A percentile compares a stretch with the other conserved stretches of the same genome.
Conservation (phyloP, 108 stramenopile species). For the Cafeteria roenbergensis region DNA sequence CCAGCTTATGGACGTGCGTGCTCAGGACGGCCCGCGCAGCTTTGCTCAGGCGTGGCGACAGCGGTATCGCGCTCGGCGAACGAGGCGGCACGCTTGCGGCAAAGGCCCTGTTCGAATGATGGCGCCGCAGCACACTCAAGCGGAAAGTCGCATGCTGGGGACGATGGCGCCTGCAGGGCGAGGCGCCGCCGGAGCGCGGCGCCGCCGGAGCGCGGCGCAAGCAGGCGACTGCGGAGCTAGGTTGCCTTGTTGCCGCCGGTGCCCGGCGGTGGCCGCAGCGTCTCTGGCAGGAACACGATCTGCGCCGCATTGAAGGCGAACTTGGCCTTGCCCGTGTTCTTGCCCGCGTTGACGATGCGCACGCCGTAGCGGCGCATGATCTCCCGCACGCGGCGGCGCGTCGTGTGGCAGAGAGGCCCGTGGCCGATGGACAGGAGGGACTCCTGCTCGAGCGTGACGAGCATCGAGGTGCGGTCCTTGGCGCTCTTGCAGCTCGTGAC, state of each 20-base stretch:
- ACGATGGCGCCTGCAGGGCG: too few relatives aligned
- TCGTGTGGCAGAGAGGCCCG: conserved; percentile 25
- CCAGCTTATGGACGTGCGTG: too few relatives aligned
- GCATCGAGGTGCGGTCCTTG: conserved; percentile 85
- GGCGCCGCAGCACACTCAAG: too few relatives aligned
- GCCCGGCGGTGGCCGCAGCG: conserved; percentile 55
- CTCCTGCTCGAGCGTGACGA: conserved; percentile 70
- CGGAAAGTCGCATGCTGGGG: too few relatives aligned
- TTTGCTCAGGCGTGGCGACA: too few relatives aligned
- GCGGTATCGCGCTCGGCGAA: too few relatives aligned
- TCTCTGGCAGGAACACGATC: conserved; percentile 70
- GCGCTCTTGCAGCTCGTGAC: conserved; percentile 75
- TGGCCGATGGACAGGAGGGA: conserved; percentile 52
- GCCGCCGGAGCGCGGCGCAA: too few relatives aligned
- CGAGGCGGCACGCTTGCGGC: too few relatives aligned
- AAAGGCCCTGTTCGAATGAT: too few relatives aligned
- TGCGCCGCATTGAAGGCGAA: conserved; percentile 78
- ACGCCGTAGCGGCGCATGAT: conserved; percentile 68
- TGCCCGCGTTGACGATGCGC: conserved; percentile 66
- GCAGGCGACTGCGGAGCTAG: too few relatives aligned
- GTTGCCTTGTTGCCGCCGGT: not conserved
- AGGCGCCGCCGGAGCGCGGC: too few relatives aligned
- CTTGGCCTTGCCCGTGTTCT: conserved; percentile 71
- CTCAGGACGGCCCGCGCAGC: too few relatives aligned
- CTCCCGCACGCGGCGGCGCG: conserved; percentile 36